Percentiles rank a stretch among this genome's conserved stretches.
Evolutionary conservation across 2,329 filamentous ascomycete species (phyloP).

Genomic region (Stagonosporopsis rhizophila): DNA sequence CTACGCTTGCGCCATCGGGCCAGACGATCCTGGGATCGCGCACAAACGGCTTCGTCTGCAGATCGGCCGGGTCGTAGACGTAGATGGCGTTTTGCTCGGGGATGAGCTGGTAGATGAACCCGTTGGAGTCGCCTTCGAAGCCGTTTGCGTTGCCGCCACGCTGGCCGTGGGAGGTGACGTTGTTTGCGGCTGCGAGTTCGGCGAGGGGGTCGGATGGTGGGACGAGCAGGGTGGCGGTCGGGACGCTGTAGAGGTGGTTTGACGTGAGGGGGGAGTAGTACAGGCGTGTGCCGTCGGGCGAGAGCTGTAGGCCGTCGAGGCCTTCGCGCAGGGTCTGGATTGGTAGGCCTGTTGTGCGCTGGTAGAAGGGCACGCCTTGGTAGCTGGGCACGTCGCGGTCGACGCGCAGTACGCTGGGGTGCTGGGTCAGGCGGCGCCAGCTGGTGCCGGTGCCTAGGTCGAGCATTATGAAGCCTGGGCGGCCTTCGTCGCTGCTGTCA

Average conservation of each 20-base stretch:
- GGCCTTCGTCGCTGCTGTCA: slow-evolving; percentile 55
- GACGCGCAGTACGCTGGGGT: slow-evolving; percentile 44
- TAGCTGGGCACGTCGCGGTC: slow-evolving; percentile 55
- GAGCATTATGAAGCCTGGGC: slow-evolving; percentile 58
- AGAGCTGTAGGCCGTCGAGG: slow-evolving; percentile 58
- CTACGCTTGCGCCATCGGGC: slow-evolving; percentile 53
- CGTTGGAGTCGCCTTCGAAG: slow-evolving; percentile 59
- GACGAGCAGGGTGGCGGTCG: slow-evolving; percentile 53
- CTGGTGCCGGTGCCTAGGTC: slow-evolving; percentile 57
- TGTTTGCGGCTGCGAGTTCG: slow-evolving; percentile 53
- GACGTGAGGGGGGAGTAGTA: slow-evolving; percentile 55
- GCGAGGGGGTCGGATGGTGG: slow-evolving; percentile 51
- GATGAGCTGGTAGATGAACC: slow-evolving; percentile 57
- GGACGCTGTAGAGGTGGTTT: slow-evolving; percentile 55
- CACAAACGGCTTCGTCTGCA: slow-evolving; percentile 53
- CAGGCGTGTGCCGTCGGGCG: slow-evolving; percentile 54
- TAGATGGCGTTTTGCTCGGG: slow-evolving; percentile 57
- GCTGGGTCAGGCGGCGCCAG: slow-evolving; percentile 57
- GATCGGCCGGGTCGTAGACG: slow-evolving; percentile 52
- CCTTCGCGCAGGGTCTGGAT: slow-evolving; percentile 53
- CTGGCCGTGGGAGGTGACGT: slow-evolving; percentile 56
- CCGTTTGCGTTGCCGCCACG: slow-evolving; percentile 59
- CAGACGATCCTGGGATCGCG: slow-evolving; percentile 57
- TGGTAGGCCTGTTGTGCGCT: slow-evolving; percentile 38
- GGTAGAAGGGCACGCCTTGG: slow-evolving; percentile 56